These are phyloP conservation scores for Hymenotorrendiella dingleyae DNA, from an alignment of 2,329 filamentous ascomycete genomes.

Conservation along the genomic window DNA sequence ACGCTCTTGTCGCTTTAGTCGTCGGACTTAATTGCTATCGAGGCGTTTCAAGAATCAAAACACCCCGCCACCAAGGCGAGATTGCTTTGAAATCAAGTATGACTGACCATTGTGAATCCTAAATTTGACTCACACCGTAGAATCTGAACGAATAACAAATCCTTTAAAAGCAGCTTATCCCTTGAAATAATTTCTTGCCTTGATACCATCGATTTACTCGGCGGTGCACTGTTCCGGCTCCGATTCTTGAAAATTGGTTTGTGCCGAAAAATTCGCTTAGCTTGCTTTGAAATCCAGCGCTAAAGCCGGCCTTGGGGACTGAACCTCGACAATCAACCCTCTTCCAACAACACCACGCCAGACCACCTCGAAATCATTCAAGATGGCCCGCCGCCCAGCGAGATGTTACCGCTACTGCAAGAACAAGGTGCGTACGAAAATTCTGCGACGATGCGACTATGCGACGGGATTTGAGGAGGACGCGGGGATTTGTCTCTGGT, in stretches of 20 bases:
- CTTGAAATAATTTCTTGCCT: neutral
- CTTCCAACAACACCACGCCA: slow-evolving; percentile 39
- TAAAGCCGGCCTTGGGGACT: too few species aligned
- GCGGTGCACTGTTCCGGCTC: too few species aligned
- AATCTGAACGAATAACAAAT: neutral
- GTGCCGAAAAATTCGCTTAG: too few species aligned
- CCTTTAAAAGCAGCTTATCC: neutral
- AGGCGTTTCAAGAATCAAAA: too few species aligned
- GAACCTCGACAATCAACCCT: too few species aligned
- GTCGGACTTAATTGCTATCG: too few species aligned
- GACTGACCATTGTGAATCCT: neutral
- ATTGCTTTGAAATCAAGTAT: neutral
- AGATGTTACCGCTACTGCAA: slow-evolving; percentile 99
- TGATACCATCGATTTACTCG: too few species aligned
- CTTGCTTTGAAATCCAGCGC: slow-evolving; percentile 1
- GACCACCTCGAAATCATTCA: slow-evolving; percentile 58
- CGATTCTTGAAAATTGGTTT: too few species aligned
- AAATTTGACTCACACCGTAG: neutral
- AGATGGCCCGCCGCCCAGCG: slow-evolving; percentile 98
- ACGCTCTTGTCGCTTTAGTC: too few species aligned
- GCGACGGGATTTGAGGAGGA: slow-evolving; percentile 2
- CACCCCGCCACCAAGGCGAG: too few species aligned
- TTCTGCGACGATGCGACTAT: neutral
- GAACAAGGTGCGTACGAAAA: slow-evolving; percentile 79
- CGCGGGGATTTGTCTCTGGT: slow-evolving; percentile 5